Conservation (phyloP, 768 basidiomycete genomes). For the Ramaria sp. region DNA sequence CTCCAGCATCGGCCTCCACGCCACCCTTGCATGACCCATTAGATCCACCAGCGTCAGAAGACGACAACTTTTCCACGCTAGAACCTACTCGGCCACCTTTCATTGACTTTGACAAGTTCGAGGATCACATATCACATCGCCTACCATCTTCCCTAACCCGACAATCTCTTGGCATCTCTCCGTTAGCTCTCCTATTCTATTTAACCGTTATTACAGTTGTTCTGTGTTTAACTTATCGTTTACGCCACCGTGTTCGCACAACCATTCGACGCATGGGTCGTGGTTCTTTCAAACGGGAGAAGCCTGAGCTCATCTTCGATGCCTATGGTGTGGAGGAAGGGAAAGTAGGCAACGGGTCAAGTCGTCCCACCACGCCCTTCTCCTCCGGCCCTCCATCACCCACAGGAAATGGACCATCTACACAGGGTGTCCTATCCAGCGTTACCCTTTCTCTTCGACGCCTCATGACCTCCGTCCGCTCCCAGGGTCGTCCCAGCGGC, state of each 20-base stretch:
- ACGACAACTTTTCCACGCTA: conserved; percentile 36
- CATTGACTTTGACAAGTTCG: conserved; percentile 46
- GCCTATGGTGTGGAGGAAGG: conserved; percentile 5
- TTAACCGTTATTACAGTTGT: conserved; percentile 32
- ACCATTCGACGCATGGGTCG: conserved; percentile 36
- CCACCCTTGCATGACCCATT: conserved; percentile 66
- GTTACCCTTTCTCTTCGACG: background rate
- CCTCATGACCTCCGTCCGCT: background rate
- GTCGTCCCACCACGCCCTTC: background rate
- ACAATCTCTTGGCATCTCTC: conserved; percentile 63
- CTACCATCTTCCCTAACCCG: conserved; percentile 53
- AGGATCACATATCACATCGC: conserved; percentile 55
- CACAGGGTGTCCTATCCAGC: background rate
- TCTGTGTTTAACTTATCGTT: conserved; percentile 36
- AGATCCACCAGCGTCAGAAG: conserved; percentile 44
- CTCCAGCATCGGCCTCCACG: conserved; percentile 31
- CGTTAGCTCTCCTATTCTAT: conserved; percentile 51
- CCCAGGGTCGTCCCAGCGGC: background rate
- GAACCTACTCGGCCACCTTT: conserved; percentile 57
- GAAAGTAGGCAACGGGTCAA: background rate
- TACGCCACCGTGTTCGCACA: conserved; percentile 45
- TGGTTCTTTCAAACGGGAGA: conserved; percentile 22
- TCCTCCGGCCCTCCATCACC: conserved; percentile 4
- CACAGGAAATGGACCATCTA: background rate
- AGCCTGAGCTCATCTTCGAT: conserved; percentile 5